Percentiles rank a stretch among this genome's conserved stretches.
Evolutionary conservation across 352 stramenopile genomes (phyloP).

Genomic region (Thalassiosira allenii): DNA sequence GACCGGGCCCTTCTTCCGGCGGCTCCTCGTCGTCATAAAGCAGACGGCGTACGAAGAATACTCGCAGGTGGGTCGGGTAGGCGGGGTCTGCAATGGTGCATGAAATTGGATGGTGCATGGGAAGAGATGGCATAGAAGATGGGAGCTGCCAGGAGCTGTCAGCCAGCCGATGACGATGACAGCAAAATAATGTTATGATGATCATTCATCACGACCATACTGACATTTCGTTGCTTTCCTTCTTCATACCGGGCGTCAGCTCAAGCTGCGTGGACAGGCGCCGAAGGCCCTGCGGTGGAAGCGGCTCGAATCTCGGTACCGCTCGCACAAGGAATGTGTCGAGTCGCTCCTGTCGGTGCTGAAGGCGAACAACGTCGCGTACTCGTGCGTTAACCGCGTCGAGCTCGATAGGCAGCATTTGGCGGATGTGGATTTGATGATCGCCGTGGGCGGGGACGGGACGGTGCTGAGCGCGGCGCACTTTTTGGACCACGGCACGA

Average conservation of each 20-base stretch:
- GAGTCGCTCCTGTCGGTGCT: slow-evolving; percentile 83
- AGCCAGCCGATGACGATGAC: too few species aligned
- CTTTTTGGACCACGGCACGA: slow-evolving; percentile 87
- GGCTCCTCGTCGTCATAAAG: slow-evolving; percentile 89
- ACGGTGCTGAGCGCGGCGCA: slow-evolving; percentile 86
- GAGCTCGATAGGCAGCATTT: slow-evolving; percentile 89
- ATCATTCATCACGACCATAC: background rate
- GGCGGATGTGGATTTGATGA: slow-evolving; percentile 86
- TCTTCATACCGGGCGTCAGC: slow-evolving; percentile 24
- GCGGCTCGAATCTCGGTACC: slow-evolving; percentile 85
- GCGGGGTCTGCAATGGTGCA: background rate
- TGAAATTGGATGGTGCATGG: too few species aligned
- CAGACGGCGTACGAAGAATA: slow-evolving; percentile 90
- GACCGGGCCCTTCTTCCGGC: slow-evolving; percentile 43
- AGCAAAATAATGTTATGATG: slow-evolving; percentile 1
- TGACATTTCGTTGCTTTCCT: background rate
- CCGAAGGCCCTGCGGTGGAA: slow-evolving; percentile 89
- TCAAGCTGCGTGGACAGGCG: slow-evolving; percentile 88
- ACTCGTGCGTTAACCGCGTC: slow-evolving; percentile 88
- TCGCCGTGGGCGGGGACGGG: slow-evolving; percentile 88
- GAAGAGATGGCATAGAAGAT: too few species aligned
- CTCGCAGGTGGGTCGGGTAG: slow-evolving; percentile 64
- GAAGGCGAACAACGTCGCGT: slow-evolving; percentile 80
- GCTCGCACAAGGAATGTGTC: slow-evolving; percentile 88
- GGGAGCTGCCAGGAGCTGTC: too few species aligned